A percentile compares a stretch with the other conserved stretches of the same genome.
These are phyloP conservation scores for Suillus variegatus DNA, from an alignment of 768 basidiomycete species.

Conservation along the genomic window DNA sequence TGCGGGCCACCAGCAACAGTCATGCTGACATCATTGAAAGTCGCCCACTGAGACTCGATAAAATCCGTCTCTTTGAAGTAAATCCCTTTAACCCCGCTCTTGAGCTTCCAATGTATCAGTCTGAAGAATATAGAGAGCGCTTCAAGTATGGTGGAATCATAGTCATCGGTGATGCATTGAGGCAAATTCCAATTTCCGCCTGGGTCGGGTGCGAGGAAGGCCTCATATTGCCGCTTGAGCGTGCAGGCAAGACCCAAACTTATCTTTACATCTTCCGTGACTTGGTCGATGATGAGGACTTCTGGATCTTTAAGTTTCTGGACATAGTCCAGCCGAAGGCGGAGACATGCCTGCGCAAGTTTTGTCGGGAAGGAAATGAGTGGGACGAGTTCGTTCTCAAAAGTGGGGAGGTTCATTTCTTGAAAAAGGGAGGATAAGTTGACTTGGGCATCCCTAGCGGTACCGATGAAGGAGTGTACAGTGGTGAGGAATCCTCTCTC, in stretches of 20 bases:
- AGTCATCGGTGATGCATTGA: conserved; percentile 85
- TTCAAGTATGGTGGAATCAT: conserved; percentile 86
- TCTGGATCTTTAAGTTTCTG: conserved; percentile 87
- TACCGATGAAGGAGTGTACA: conserved; percentile 82
- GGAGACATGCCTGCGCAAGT: conserved; percentile 88
- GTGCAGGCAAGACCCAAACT: conserved; percentile 91
- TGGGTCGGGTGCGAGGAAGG: conserved; percentile 85
- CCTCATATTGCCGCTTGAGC: conserved; percentile 93
- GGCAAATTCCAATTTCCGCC: conserved; percentile 88
- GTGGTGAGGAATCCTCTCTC: conserved; percentile 87
- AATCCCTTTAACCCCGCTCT: conserved; percentile 87
- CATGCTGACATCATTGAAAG: conserved; percentile 90
- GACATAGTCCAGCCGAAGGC: conserved; percentile 86
- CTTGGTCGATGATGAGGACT: conserved; percentile 89
- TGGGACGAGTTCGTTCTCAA: conserved; percentile 85
- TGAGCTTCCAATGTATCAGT: conserved; percentile 93
- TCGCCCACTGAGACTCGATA: conserved; percentile 95
- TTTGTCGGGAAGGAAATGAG: conserved; percentile 97
- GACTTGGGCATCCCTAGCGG: conserved; percentile 86
- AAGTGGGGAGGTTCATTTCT: conserved; percentile 89
- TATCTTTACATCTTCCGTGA: conserved; percentile 90
- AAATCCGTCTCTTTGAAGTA: conserved; percentile 99
- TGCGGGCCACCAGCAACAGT: conserved; percentile 85
- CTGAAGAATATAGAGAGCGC: conserved; percentile 89
- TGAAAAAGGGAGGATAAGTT: conserved; percentile 73